These are phyloP conservation scores for Diplocarpon mali DNA, from an alignment of 2,329 filamentous ascomycete species.

Conservation along the genomic window DNA sequence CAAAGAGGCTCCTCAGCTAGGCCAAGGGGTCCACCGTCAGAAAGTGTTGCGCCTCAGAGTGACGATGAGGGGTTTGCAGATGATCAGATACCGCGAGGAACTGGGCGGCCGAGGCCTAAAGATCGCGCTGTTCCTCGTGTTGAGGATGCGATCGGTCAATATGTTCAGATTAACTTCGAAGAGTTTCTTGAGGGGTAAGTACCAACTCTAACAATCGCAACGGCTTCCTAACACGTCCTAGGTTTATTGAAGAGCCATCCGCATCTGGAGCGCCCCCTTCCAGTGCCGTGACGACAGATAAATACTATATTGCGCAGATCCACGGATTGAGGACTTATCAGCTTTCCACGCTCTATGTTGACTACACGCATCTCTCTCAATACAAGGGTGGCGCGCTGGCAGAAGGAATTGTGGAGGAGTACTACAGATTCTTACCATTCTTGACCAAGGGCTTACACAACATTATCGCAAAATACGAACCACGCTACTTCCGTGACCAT, in stretches of 20 bases:
- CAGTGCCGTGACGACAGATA: slow-evolving; percentile 63
- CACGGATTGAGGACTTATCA: slow-evolving; percentile 62
- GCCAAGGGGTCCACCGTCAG: slow-evolving; percentile 42
- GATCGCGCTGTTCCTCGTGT: slow-evolving; percentile 54
- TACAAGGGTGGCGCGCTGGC: slow-evolving; percentile 73
- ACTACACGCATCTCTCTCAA: slow-evolving; percentile 72
- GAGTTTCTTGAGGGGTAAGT: slow-evolving; percentile 65
- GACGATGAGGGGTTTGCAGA: slow-evolving; percentile 55
- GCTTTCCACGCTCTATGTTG: slow-evolving; percentile 78
- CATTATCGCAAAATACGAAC: slow-evolving; percentile 88
- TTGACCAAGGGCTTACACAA: slow-evolving; percentile 82
- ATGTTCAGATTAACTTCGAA: slow-evolving; percentile 67
- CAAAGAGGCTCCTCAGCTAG: slow-evolving; percentile 25
- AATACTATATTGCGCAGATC: slow-evolving; percentile 78
- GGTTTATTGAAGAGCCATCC: slow-evolving; percentile 57
- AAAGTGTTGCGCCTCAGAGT: slow-evolving; percentile 47
- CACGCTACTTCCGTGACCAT: slow-evolving; percentile 87
- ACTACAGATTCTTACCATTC: slow-evolving; percentile 92
- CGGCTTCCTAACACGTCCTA: slow-evolving; percentile 21
- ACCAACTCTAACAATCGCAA: slow-evolving; percentile 6
- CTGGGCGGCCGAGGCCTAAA: slow-evolving; percentile 31
- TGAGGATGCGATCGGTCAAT: slow-evolving; percentile 64
- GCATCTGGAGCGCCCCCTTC: slow-evolving; percentile 53
- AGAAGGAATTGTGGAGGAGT: slow-evolving; percentile 76
- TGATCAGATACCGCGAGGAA: slow-evolving; percentile 49